A percentile compares a stretch with the other conserved stretches of the same genome.
These are phyloP conservation scores for Acorus gramineus DNA, from an alignment of 106 monocot species.

Conservation along the genomic window DNA sequence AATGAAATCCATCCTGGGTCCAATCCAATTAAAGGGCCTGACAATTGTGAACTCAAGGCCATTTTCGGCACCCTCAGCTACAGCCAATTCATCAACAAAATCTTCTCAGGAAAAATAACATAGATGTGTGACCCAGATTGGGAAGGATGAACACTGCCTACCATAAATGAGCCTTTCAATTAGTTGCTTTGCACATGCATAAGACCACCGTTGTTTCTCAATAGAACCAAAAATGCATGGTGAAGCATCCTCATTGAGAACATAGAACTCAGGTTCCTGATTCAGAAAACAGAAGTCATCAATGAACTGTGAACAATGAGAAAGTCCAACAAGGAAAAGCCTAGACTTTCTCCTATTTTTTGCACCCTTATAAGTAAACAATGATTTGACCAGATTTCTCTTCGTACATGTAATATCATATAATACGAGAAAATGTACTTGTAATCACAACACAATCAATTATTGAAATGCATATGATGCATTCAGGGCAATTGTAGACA, in stretches of 20 bases:
- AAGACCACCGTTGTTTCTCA: slow-evolving; percentile 73
- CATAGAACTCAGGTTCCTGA: slow-evolving; percentile 62
- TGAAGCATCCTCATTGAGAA: slow-evolving; percentile 53
- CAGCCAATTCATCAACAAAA: not conserved
- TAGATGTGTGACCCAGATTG: not conserved
- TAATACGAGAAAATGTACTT: too few species aligned
- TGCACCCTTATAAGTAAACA: too few species aligned
- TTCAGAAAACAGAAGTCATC: not conserved
- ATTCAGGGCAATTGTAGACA: too few species aligned
- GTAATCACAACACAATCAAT: too few species aligned
- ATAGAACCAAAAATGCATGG: slow-evolving; percentile 76
- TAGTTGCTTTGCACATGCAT: slow-evolving; percentile 71
- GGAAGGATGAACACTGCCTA: slow-evolving; percentile 1
- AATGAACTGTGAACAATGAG: not conserved
- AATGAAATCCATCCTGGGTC: slow-evolving; percentile 79
- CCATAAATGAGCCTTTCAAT: slow-evolving; percentile 68
- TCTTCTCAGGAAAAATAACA: not conserved
- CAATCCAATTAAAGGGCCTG: slow-evolving; percentile 74
- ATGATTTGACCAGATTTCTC: too few species aligned
- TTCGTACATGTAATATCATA: too few species aligned
- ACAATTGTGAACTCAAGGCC: slow-evolving; percentile 59
- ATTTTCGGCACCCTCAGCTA: slow-evolving; percentile 76
- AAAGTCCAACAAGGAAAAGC: not conserved
- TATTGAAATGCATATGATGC: too few species aligned
- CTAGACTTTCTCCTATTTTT: too few species aligned